A percentile compares a stretch with the other conserved stretches of the same genome.
phyloP scores from a whole-genome alignment of 2,329 filamentous ascomycete genomes.

The Ascochyta lentis region DNA sequence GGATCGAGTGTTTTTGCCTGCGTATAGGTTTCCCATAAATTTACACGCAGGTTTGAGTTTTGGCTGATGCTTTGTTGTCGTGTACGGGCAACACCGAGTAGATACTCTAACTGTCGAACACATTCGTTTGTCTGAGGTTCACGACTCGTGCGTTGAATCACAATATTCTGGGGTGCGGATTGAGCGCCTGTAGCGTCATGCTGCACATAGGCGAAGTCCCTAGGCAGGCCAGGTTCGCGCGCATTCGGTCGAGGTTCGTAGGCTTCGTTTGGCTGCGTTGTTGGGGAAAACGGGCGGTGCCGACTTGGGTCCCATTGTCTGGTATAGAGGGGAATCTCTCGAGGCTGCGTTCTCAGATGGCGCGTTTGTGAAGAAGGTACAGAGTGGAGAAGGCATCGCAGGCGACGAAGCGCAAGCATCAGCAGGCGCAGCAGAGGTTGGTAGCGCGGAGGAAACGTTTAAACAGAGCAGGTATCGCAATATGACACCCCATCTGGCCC shows the following conservation, averaged over 20 bases:
- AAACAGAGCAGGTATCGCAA: background rate
- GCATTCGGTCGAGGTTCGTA: background rate
- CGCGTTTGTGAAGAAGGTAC: slow-evolving; percentile 24
- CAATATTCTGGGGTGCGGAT: background rate
- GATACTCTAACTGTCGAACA: slow-evolving; percentile 20
- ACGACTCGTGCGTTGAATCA: background rate
- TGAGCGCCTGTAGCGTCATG: background rate
- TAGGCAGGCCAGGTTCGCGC: slow-evolving; percentile 1
- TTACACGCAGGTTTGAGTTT: slow-evolving; percentile 3
- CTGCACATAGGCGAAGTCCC: background rate
- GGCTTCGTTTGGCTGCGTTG: slow-evolving; percentile 2
- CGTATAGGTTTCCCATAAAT: slow-evolving; percentile 43
- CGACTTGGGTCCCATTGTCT: slow-evolving; percentile 38
- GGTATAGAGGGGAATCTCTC: slow-evolving; percentile 28
- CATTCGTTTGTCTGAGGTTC: background rate
- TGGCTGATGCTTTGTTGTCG: slow-evolving; percentile 1
- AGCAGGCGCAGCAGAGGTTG: slow-evolving; percentile 15
- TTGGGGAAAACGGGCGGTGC: slow-evolving; percentile 11
- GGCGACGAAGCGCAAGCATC: slow-evolving; percentile 34
- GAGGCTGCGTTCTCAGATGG: slow-evolving; percentile 34
- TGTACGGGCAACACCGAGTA: slow-evolving; percentile 21
- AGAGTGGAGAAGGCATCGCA: slow-evolving; percentile 32
- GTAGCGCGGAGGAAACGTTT: background rate
- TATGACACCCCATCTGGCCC: slow-evolving; percentile 1
- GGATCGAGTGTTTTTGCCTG: slow-evolving; percentile 27